Conservation (phyloP, 441 rosid species). For the Cnidoscolus chayamansa region DNA sequence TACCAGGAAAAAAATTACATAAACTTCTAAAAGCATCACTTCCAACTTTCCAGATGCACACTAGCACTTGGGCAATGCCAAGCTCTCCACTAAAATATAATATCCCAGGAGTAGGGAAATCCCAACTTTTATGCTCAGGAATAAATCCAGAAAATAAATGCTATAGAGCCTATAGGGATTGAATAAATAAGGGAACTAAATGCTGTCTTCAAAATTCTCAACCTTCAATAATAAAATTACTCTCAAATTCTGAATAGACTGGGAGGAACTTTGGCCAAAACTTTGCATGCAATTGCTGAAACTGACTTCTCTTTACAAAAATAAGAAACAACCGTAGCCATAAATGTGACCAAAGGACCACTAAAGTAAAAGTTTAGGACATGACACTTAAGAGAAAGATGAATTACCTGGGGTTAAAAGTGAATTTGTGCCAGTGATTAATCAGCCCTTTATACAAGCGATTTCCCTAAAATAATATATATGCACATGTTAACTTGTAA, state of each 20-base stretch:
- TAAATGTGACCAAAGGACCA: background rate
- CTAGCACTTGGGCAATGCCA: background rate
- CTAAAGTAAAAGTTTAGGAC: background rate
- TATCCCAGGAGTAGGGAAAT: background rate
- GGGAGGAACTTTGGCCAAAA: background rate
- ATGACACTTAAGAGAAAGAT: background rate
- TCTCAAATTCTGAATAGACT: background rate
- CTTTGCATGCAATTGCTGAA: constrained; percentile 4
- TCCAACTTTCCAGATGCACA: constrained; percentile 2
- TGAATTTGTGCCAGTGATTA: constrained; percentile 96
- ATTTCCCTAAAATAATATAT: constrained; percentile 59
- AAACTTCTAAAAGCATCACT: background rate
- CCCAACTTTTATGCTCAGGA: background rate
- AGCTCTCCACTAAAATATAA: background rate
- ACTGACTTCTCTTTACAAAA: background rate
- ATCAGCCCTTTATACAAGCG: constrained; percentile 80
- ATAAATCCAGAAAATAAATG: background rate
- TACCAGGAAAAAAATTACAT: background rate
- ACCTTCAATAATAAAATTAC: background rate
- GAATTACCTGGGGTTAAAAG: constrained; percentile 88
- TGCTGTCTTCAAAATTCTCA: background rate
- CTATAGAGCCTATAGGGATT: background rate
- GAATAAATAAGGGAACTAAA: background rate
- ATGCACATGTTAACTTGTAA: constrained; percentile 13
- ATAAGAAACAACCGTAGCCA: background rate